Percentiles rank a stretch among this genome's conserved stretches.
Evolutionary conservation across 306 rosid species (phyloP).

Genomic region (Sophora flavescens): DNA sequence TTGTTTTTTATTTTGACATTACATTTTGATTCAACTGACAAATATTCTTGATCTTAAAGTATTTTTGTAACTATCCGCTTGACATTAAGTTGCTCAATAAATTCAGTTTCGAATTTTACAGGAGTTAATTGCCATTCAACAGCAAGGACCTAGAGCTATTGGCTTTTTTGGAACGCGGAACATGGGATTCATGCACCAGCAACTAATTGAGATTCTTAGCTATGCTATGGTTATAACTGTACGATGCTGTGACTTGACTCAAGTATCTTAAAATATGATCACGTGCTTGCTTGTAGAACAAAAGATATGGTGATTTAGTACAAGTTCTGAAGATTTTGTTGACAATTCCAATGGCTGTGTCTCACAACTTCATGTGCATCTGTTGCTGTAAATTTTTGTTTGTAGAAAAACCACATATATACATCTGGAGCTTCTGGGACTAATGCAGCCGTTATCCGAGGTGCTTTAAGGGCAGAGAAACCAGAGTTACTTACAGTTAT

Average conservation of each 20-base stretch:
- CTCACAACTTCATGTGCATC: slow-evolving; percentile 38
- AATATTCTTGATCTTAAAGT: slow-evolving; percentile 16
- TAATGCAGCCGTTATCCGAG: slow-evolving; percentile 99
- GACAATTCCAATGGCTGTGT: slow-evolving; percentile 1
- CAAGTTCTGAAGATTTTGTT: slow-evolving; percentile 34
- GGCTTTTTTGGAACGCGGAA: slow-evolving; percentile 98
- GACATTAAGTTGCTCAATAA: slow-evolving; percentile 26
- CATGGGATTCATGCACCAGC: slow-evolving; percentile 99
- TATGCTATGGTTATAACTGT: slow-evolving; percentile 99
- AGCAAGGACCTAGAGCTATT: slow-evolving; percentile 98
- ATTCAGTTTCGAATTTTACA: slow-evolving; percentile 44
- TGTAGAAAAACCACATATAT: slow-evolving; percentile 93
- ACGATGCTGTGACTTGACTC: slow-evolving; percentile 52
- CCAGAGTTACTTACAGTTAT: slow-evolving; percentile 98
- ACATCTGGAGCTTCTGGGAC: slow-evolving; percentile 99
- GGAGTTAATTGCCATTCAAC: slow-evolving; percentile 99
- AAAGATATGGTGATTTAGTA: slow-evolving; percentile 27
- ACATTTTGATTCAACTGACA: slow-evolving; percentile 12
- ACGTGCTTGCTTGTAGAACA: slow-evolving; percentile 44
- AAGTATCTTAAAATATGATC: slow-evolving; percentile 4
- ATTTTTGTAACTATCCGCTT: slow-evolving; percentile 19
- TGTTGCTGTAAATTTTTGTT: slow-evolving; percentile 41
- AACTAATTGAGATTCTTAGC: slow-evolving; percentile 97
- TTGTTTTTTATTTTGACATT: not conserved
- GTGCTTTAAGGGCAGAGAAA: slow-evolving; percentile 99